These are phyloP conservation scores for Eudorina sp. DNA, from an alignment of 139 green algal genomes.

Conservation along the genomic window DNA sequence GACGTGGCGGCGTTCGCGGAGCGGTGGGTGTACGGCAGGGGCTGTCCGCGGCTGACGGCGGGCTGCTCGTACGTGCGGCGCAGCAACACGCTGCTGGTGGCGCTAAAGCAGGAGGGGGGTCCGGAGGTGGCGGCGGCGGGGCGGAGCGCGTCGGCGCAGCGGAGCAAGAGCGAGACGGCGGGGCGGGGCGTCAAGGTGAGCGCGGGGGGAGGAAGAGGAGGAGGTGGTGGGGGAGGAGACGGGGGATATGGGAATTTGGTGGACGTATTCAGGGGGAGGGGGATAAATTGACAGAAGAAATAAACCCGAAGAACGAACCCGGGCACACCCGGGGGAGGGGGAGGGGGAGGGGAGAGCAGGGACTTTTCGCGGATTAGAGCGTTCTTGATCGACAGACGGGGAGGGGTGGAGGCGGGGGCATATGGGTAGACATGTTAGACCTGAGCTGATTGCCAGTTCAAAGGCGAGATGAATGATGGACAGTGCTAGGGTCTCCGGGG, in stretches of 20 bases:
- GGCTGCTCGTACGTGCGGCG: conserved; percentile 25
- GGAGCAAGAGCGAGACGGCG: conserved; percentile 47
- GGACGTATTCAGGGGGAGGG: background rate
- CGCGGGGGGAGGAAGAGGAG: conserved; percentile 21
- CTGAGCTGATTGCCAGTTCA: too few species aligned
- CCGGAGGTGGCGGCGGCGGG: conserved; percentile 39
- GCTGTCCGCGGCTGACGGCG: conserved; percentile 42
- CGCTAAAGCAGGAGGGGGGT: conserved; percentile 40
- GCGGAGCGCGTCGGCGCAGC: background rate
- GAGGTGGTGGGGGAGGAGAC: conserved; percentile 35
- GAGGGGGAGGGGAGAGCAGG: too few species aligned
- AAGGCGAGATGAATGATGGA: too few species aligned
- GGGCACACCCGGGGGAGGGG: too few species aligned
- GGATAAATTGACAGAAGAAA: too few species aligned
- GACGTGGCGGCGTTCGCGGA: conserved; percentile 58
- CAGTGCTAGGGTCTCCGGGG: too few species aligned
- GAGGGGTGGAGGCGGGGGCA: too few species aligned
- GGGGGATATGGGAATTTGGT: too few species aligned
- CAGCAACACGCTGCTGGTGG: conserved; percentile 39
- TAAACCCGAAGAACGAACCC: too few species aligned
- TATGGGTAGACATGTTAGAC: too few species aligned
- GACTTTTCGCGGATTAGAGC: too few species aligned
- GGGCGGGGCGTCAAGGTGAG: background rate
- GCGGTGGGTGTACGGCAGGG: conserved; percentile 61
- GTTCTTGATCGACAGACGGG: too few species aligned